These are phyloP conservation scores for Aegle marmelos DNA, from an alignment of 345 rosid genomes.

Conservation along the genomic window DNA sequence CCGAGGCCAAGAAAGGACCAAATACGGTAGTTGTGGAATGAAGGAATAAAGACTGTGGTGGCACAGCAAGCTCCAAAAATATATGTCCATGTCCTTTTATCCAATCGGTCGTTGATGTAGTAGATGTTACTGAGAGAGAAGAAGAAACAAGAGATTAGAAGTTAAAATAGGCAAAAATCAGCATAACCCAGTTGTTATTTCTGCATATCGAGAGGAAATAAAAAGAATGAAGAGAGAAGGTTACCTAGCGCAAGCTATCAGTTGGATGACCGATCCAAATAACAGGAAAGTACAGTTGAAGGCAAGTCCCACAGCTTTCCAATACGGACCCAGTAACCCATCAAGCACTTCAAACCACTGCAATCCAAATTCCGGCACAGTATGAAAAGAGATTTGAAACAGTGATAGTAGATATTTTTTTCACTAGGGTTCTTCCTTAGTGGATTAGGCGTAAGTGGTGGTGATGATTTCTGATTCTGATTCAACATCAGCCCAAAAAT, in stretches of 20 bases:
- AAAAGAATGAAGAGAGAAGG: neutral
- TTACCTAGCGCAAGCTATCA: conserved; percentile 96
- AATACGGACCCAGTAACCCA: conserved; percentile 87
- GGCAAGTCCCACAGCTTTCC: conserved; percentile 95
- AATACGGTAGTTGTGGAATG: conserved; percentile 95
- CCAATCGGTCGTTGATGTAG: conserved; percentile 91
- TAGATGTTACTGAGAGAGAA: conserved; percentile 73
- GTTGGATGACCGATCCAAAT: conserved; percentile 98
- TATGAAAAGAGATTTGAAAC: neutral
- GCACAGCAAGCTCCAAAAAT: conserved; percentile 99
- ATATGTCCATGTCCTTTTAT: conserved; percentile 99
- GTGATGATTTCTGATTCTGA: neutral
- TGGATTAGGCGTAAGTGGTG: conserved; percentile 21
- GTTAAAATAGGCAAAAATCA: neutral
- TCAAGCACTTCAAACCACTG: conserved; percentile 99
- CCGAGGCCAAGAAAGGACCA: conserved; percentile 99
- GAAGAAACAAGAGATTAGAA: neutral
- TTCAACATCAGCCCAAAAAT: neutral
- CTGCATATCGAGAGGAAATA: neutral
- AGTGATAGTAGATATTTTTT: conserved; percentile 9
- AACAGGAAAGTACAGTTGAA: conserved; percentile 98
- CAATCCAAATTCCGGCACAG: neutral
- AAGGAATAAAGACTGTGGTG: conserved; percentile 95
- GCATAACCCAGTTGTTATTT: neutral
- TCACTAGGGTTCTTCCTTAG: neutral